Conservation (phyloP, 495 filamentous ascomycete genomes). For the Neurospora intermedia region DNA sequence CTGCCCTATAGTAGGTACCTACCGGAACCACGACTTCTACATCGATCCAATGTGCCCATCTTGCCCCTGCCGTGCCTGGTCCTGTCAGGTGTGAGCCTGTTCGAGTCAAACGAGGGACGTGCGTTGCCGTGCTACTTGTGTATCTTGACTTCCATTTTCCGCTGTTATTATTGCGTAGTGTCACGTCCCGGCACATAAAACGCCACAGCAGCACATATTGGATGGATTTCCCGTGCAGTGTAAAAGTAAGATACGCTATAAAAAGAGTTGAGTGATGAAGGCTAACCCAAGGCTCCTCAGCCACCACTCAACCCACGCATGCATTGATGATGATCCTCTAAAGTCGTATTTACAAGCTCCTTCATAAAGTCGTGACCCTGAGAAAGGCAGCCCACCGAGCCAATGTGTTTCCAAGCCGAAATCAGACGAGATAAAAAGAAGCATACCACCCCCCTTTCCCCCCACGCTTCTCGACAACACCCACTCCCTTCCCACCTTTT, state of each 20-base stretch:
- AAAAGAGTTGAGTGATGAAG: neutral
- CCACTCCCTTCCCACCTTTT: constrained; percentile 10
- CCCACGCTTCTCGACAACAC: neutral
- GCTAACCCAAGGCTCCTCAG: neutral
- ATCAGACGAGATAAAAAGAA: constrained; percentile 30
- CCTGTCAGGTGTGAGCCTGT: neutral
- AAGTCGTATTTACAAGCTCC: constrained; percentile 1
- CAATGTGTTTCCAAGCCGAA: constrained; percentile 24
- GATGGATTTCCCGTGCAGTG: neutral
- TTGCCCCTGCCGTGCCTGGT: neutral
- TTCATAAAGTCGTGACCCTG: neutral
- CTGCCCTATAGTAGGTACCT: neutral
- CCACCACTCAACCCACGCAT: neutral
- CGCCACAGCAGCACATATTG: neutral
- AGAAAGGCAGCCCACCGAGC: constrained; percentile 8
- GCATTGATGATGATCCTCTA: neutral
- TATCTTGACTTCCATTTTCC: neutral
- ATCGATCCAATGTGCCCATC: neutral
- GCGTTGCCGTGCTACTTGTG: neutral
- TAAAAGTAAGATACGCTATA: neutral
- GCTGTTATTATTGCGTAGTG: neutral
- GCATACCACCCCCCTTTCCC: constrained; percentile 8
- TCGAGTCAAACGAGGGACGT: neutral
- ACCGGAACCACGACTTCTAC: neutral
- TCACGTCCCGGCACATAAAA: neutral